Percentiles rank a stretch among this genome's conserved stretches.
These are phyloP conservation scores for Fusarium sacchari DNA, from an alignment of 2,329 filamentous ascomycete genomes.

Conservation along the genomic window DNA sequence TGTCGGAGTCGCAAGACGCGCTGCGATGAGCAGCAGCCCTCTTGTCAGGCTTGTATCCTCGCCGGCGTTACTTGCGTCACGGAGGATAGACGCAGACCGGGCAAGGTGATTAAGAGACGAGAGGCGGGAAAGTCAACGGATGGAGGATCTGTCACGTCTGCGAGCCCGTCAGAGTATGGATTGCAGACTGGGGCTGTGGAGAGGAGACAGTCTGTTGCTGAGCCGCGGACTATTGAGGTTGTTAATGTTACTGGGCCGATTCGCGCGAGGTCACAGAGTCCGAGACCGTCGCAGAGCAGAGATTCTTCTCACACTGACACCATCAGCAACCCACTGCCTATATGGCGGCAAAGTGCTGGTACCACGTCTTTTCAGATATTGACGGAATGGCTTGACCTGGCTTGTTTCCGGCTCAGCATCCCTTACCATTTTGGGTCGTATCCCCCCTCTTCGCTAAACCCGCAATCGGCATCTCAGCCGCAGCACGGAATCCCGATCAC, in stretches of 20 bases:
- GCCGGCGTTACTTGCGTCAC: not conserved
- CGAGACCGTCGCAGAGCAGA: not conserved
- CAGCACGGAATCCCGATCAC: not conserved
- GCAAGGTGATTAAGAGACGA: not conserved
- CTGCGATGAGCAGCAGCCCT: not conserved
- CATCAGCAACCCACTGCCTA: not conserved
- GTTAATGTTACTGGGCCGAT: not conserved
- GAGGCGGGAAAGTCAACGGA: slow-evolving; percentile 7
- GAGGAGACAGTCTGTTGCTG: not conserved
- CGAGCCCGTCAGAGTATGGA: not conserved
- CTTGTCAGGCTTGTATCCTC: slow-evolving; percentile 4
- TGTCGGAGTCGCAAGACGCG: slow-evolving; percentile 11
- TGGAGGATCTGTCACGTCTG: not conserved
- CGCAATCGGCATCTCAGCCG: not conserved
- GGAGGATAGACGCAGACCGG: slow-evolving; percentile 3
- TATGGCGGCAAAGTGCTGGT: not conserved
- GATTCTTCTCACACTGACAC: slow-evolving; percentile 9
- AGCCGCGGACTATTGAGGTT: not conserved
- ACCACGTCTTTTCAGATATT: not conserved
- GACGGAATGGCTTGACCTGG: slow-evolving; percentile 1
- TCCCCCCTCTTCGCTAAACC: not conserved
- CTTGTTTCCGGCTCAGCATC: slow-evolving; percentile 2
- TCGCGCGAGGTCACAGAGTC: not conserved
- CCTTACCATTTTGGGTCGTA: slow-evolving; percentile 10
- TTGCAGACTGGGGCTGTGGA: not conserved